A percentile compares a stretch with the other conserved stretches of the same genome.
Evolutionary conservation across 345 rosid genomes (phyloP).

Genomic region (Citrus reticulata): DNA sequence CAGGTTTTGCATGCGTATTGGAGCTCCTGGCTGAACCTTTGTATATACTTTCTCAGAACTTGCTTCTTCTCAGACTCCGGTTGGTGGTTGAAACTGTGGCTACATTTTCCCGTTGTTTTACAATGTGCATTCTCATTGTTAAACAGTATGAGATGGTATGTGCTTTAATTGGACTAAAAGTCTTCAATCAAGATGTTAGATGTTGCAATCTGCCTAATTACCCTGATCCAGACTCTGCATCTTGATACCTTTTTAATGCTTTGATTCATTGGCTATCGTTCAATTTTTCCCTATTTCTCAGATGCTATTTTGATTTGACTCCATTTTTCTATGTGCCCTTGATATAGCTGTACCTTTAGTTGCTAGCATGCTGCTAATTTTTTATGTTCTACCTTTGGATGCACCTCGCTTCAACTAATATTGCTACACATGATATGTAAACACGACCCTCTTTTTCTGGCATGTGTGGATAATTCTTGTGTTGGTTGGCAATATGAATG

Average conservation of each 20-base stretch:
- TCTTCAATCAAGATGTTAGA: conserved; percentile 3
- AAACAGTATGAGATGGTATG: conserved; percentile 60
- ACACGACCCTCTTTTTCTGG: neutral
- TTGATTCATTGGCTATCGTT: neutral
- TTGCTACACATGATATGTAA: neutral
- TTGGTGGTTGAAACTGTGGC: conserved; percentile 78
- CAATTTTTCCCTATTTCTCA: neutral
- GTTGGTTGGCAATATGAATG: neutral
- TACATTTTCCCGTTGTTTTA: conserved; percentile 70
- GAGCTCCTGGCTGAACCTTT: conserved; percentile 92
- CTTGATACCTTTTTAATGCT: conserved; percentile 1
- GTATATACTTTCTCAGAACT: conserved; percentile 83
- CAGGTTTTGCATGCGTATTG: conserved; percentile 81
- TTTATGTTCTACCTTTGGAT: neutral
- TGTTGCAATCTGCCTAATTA: neutral
- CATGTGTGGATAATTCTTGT: neutral
- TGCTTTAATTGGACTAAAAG: conserved; percentile 8
- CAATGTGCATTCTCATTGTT: conserved; percentile 66
- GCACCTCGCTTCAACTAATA: neutral
- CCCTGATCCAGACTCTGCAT: neutral
- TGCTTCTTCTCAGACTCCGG: conserved; percentile 66
- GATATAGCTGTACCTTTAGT: neutral
- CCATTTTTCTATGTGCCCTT: neutral
- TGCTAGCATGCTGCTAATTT: neutral
- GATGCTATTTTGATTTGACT: neutral